Conservation (phyloP, 768 basidiomycete species). For the Tricholomella constricta region DNA sequence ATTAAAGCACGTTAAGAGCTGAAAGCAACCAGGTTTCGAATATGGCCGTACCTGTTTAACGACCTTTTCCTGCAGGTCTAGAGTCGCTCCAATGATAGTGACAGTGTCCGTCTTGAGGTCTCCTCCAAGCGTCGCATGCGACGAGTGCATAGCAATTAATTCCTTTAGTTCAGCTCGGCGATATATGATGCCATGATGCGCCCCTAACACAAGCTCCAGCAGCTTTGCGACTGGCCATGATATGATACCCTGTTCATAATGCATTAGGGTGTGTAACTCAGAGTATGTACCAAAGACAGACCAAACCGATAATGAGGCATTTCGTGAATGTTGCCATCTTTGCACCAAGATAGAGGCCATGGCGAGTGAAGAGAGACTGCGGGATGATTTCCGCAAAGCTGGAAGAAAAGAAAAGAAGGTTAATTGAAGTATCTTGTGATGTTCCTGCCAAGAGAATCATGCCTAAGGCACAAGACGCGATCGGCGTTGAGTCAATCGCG, state of each 20-base stretch:
- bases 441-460: background rate
- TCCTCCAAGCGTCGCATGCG: slow-evolving; percentile 72
- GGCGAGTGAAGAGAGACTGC: slow-evolving; percentile 88
- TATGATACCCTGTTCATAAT: slow-evolving; percentile 55
- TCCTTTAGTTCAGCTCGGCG: slow-evolving; percentile 86
- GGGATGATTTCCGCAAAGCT: slow-evolving; percentile 94
- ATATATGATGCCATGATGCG: slow-evolving; percentile 91
- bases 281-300: slow-evolving; percentile 30
- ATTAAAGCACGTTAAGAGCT: background rate
- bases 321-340: slow-evolving; percentile 74
- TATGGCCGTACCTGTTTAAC: slow-evolving; percentile 65
- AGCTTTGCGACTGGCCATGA: slow-evolving; percentile 88
- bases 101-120: slow-evolving; percentile 88
- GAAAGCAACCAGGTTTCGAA: slow-evolving; percentile 1
- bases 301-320: slow-evolving; percentile 68
- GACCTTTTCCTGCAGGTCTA: slow-evolving; percentile 88
- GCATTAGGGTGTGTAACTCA: slow-evolving; percentile 1
- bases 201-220: slow-evolving; percentile 73
- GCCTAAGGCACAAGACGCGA: background rate
- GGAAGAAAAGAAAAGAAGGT: background rate
- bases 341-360: slow-evolving; percentile 86
- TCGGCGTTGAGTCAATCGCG: slow-evolving; percentile 4
- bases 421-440: background rate
- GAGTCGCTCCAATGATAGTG: slow-evolving; percentile 85
- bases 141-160: slow-evolving; percentile 86